Evolutionary conservation across 257 asterid genomes (phyloP), one percentile per base, ranked within the genome.

Genomic region (Apocynum venetum): DNA sequence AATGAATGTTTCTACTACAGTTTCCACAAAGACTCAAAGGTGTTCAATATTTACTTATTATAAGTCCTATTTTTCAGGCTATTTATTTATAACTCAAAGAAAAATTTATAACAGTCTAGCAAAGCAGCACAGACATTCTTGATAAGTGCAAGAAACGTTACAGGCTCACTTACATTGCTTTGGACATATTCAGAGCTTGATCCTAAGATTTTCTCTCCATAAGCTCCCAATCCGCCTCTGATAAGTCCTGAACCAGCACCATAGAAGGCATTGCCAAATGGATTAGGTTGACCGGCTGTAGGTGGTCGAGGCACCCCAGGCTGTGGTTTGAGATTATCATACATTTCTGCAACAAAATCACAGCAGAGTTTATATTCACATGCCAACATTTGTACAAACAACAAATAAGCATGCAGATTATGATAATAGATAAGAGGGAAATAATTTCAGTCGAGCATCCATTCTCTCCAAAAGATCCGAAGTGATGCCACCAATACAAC

Each of bases 181-280:
- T 83, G 86, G 44, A 83, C 84, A 56, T 83, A 80, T 77, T 83
- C 84, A 38, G 86, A 83, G 74, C 84, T 80, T 69, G 86, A 80
- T 66, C 84, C 86, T 14, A 83, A 55, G 59, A 83, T 73, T 63
- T 78, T 77, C 82, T 80, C 82, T 40, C 86, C 84, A 74, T 83
- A 83, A 15, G 86, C 86, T 49, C 86, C 81, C 78, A 83, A 80
- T 73, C 86, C 86, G n/a, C 80, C 84, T 69, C 81, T 77, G 35
- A 83, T 83, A 60, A 83, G 82, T n/a, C 84, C 86, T 9, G 86
- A 78, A 43, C 82, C 84, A 14, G 86, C 82, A 69, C 84, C 86
- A 31, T 68, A 73, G 67, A 83, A 80, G 66, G 86, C 72, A 74
- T 80, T 83, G 11, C 84, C 84, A 77, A 83, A 80, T 17, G 86